phyloP scores from a whole-genome alignment of 2,329 filamentous ascomycete species.

The Whalleya microplaca region DNA sequence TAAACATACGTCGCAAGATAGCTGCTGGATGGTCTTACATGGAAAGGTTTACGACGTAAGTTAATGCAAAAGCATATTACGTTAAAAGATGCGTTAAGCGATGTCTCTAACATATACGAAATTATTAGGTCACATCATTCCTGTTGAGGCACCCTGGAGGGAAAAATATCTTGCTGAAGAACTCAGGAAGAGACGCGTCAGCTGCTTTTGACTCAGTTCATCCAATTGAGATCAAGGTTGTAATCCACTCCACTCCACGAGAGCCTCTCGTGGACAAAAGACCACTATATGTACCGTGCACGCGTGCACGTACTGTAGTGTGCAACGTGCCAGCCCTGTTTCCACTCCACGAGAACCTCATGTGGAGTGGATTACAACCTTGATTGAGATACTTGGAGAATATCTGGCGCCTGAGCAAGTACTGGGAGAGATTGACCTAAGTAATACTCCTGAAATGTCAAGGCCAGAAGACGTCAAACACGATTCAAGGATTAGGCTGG shows the following conservation, averaged over 20 bases:
- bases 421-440: slow-evolving; percentile 14
- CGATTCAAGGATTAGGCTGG: not conserved
- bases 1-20: slow-evolving; percentile 22
- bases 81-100: not conserved
- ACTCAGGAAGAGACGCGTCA: slow-evolving; percentile 27
- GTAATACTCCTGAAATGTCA: not conserved
- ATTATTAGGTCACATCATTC: slow-evolving; percentile 24
- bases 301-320: too few species aligned
- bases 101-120: not conserved
- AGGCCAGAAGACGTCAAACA: not conserved
- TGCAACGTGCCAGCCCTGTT: too few species aligned
- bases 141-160: slow-evolving; percentile 26
- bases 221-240: too few species aligned
- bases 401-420: slow-evolving; percentile 22
- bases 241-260: too few species aligned
- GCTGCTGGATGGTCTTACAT: slow-evolving; percentile 29
- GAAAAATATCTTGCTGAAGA: slow-evolving; percentile 24
- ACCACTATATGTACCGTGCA: too few species aligned
- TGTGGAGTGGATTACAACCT: too few species aligned
- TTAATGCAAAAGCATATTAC: not conserved
- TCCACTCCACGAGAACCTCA: too few species aligned
- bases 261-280: too few species aligned
- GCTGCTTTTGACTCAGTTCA: slow-evolving; percentile 26
- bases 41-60: slow-evolving; percentile 31
- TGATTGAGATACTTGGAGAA: slow-evolving; percentile 28